Evolutionary conservation across 768 basidiomycete genomes (phyloP), one percentile per base, ranked within the genome.

Genomic region (Pleurotus tuber-regium): DNA sequence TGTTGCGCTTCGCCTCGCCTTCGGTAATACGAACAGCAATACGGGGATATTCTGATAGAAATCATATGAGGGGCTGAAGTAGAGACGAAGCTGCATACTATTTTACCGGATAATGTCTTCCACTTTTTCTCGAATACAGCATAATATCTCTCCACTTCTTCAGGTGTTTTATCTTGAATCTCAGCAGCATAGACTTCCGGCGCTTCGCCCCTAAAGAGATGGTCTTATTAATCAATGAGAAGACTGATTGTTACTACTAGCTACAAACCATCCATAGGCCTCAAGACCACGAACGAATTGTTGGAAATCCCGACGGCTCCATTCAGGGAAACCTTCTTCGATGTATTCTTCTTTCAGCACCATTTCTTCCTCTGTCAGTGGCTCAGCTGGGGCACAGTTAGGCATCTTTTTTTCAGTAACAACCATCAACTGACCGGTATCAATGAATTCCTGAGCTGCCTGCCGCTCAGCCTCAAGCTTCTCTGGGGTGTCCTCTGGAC

Each of bases 271-370:
- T 54, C 95, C 95, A 62, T 92, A 83, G 10, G 70, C 73, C 63
- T 88, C 90, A n/a, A 84, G 67, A 1, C 51, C 51, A 14, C 41
- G 42, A 7, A 95, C 77, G 61, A 98, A 89, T 61, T 89, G 89
- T 61, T 94, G 93, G 74, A 94, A 98, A 63, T 98, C 94, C 30
- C 92, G 82, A 58, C 91, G 80, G 64, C 86, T 89, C 96, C 96
- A 98, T 57, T 88, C 84, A 26, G 84, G 80, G 72, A 98, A 98
- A 12, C 95, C 95, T 50, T 87, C 73, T 26, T 74, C 76, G 5
- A 83, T 80, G 25, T 89, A 82, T 39, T 77, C 79, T 25, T 96
- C 92, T 70, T 96, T 98, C 63, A 82, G 75, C 4, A 80, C 78
- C 56, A 81, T 69, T 61, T 99, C 95, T 41, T 92, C 91, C 58